These are phyloP conservation scores for Colletotrichum sp. DNA, from an alignment of 2,329 filamentous ascomycete genomes.

Conservation along the genomic window DNA sequence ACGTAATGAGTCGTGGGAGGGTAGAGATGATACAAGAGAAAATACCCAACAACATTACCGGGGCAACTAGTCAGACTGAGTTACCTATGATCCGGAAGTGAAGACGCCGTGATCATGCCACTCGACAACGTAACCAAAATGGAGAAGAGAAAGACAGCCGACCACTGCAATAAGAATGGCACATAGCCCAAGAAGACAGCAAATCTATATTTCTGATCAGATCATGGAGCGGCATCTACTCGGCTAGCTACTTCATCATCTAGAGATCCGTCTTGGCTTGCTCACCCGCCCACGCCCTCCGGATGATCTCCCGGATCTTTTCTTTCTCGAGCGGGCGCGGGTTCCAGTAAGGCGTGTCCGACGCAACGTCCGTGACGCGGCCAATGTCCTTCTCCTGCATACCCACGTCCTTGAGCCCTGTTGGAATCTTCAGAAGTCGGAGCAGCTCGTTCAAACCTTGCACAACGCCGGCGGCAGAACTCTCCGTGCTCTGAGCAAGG, in stretches of 20 bases:
- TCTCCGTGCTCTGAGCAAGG: slow-evolving; percentile 7
- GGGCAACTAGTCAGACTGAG: background rate
- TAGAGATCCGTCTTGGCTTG: slow-evolving; percentile 56
- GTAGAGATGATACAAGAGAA: background rate
- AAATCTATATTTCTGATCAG: background rate
- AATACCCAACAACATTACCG: background rate
- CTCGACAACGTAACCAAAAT: background rate
- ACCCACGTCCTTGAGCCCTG: slow-evolving; percentile 56
- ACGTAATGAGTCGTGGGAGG: background rate
- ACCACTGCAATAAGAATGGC: fast-evolving
- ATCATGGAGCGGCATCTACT: background rate
- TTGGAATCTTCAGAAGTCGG: slow-evolving; percentile 49
- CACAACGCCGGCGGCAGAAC: slow-evolving; percentile 5
- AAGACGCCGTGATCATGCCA: background rate
- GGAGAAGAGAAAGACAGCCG: background rate
- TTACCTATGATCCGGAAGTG: background rate
- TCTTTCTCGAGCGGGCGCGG: slow-evolving; percentile 56
- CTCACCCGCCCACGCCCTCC: slow-evolving; percentile 63
- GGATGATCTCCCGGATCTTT: slow-evolving; percentile 58
- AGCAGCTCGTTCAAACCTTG: slow-evolving; percentile 13
- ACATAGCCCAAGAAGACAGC: background rate
- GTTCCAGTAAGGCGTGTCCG: slow-evolving; percentile 63
- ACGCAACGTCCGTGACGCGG: slow-evolving; percentile 60
- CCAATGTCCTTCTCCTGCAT: slow-evolving; percentile 64
- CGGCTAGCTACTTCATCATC: background rate